phyloP scores from a whole-genome alignment of 2,329 filamentous ascomycete genomes.

The Escovopsis sp. region DNA sequence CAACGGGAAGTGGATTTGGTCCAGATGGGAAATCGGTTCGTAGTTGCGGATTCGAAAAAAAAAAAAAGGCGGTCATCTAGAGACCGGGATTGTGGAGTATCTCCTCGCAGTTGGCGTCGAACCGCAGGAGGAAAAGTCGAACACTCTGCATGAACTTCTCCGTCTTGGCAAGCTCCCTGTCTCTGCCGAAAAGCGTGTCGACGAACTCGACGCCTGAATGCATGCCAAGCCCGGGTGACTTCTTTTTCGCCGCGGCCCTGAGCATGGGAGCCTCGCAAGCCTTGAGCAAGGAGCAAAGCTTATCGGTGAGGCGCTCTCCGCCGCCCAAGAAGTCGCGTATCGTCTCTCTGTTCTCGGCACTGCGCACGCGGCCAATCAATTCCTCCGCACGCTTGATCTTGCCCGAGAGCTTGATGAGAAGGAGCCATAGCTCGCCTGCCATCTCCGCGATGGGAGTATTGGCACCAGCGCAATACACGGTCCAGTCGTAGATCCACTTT shows the following conservation, averaged over 20 bases:
- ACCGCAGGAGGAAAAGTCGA: conserved; percentile 80
- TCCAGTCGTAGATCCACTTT: conserved; percentile 99
- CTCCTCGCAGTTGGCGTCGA: conserved; percentile 90
- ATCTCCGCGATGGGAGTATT: conserved; percentile 75
- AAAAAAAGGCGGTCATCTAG: conserved; percentile 20
- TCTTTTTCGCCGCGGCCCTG: conserved; percentile 67
- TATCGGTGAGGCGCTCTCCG: conserved; percentile 73
- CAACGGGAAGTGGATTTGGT: no score
- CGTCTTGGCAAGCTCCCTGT: conserved; percentile 77
- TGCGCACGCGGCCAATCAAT: conserved; percentile 55
- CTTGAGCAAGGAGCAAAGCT: conserved; percentile 76
- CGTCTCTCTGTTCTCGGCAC: conserved; percentile 59
- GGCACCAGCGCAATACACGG: conserved; percentile 75
- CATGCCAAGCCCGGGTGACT: conserved; percentile 59
- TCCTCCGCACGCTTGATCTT: conserved; percentile 89
- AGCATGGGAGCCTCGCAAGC: conserved; percentile 92
- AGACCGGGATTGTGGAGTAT: conserved; percentile 53
- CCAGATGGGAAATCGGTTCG: no score
- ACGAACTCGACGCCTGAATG: conserved; percentile 92
- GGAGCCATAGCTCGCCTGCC: conserved; percentile 87
- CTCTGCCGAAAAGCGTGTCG: conserved; percentile 84
- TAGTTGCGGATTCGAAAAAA: no score
- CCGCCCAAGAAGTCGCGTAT: conserved; percentile 83
- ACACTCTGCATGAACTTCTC: conserved; percentile 87
- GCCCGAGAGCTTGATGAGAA: conserved; percentile 83